Conservation (phyloP, 352 stramenopile genomes). For the Aphanomyces stellatus region DNA sequence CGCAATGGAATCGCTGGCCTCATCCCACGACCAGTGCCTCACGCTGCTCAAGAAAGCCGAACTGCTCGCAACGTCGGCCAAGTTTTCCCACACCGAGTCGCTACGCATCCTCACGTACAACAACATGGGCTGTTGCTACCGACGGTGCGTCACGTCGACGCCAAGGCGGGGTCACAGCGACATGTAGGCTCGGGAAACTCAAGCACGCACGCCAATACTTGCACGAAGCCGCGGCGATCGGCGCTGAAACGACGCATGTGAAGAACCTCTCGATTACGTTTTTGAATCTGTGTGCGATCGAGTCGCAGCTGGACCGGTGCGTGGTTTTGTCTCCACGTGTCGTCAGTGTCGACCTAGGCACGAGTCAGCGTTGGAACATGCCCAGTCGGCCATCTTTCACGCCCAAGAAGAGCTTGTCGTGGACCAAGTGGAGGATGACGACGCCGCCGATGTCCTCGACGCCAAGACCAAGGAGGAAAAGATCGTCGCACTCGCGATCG, state of each 20-base stretch:
- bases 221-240: conserved; percentile 57
- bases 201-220: conserved; percentile 69
- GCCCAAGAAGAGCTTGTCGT: conserved; percentile 69
- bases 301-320: conserved; percentile 49
- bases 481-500: conserved; percentile 61
- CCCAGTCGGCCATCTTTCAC: conserved; percentile 72
- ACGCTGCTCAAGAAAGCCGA: conserved; percentile 65
- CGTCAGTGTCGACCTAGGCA: conserved; percentile 25
- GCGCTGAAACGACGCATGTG: conserved; percentile 38
- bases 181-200: conserved; percentile 52
- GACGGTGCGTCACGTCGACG: conserved; percentile 7
- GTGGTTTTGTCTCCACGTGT: background rate
- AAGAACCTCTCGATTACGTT: conserved; percentile 76
- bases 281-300: conserved; percentile 71
- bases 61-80: conserved; percentile 50
- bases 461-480: conserved; percentile 62
- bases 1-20: conserved; percentile 57
- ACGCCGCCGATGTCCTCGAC: conserved; percentile 32
- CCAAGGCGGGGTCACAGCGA: background rate
- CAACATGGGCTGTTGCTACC: conserved; percentile 75
- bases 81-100: conserved; percentile 55
- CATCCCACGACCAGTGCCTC: conserved; percentile 52
- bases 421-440: conserved; percentile 9
- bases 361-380: conserved; percentile 60
- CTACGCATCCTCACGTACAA: conserved; percentile 77